These are phyloP conservation scores for Persicaria tinctoria DNA, from an alignment of 148 eudicot genomes.

Conservation along the genomic window DNA sequence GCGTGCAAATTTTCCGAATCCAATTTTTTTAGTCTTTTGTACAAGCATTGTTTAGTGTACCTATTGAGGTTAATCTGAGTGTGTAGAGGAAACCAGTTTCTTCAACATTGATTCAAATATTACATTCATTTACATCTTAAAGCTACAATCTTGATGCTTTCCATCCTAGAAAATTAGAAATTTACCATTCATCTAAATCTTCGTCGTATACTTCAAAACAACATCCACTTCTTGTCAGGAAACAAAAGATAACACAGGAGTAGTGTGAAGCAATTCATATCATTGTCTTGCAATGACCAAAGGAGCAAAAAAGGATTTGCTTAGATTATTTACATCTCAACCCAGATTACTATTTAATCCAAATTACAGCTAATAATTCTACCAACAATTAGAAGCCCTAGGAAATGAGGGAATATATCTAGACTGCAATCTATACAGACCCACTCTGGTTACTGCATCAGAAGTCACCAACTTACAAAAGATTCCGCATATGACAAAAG, in stretches of 20 bases:
- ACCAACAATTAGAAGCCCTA: background rate
- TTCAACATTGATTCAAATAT: background rate
- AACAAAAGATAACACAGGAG: too few relatives aligned
- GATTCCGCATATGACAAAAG: background rate
- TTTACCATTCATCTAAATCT: background rate
- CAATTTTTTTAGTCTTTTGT: background rate
- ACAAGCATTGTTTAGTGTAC: background rate
- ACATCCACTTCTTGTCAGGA: too few relatives aligned
- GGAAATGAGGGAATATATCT: background rate
- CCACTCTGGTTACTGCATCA: background rate
- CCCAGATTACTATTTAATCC: background rate
- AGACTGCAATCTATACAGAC: background rate
- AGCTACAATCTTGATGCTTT: slow-evolving; percentile 1
- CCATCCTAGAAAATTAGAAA: background rate
- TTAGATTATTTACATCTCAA: too few relatives aligned
- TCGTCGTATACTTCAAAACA: too few relatives aligned
- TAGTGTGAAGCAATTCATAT: too few relatives aligned
- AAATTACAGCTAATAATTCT: background rate
- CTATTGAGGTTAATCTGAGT: slow-evolving; percentile 1
- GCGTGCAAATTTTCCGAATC: background rate
- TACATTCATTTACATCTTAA: slow-evolving; percentile 4
- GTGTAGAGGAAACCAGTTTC: slow-evolving; percentile 6
- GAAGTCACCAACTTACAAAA: background rate
- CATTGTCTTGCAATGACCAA: too few relatives aligned
- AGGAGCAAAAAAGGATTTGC: too few relatives aligned